Evolutionary conservation across 495 filamentous ascomycete genomes (phyloP).

Genomic region (Baudoinia panamericana): DNA sequence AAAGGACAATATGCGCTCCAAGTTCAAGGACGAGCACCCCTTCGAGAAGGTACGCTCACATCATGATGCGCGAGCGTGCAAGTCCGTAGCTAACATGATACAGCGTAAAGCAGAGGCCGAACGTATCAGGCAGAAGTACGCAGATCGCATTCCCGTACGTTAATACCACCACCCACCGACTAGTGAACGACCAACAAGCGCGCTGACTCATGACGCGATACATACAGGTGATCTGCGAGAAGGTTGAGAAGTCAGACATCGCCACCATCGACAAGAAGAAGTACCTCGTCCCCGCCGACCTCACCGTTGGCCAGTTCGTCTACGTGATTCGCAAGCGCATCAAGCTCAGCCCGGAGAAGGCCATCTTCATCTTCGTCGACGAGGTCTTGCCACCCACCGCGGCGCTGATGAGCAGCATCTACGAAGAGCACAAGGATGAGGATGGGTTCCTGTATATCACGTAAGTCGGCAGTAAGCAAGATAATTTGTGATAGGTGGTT

Average conservation of each 20-base stretch:
- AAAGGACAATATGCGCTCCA: constrained; percentile 66
- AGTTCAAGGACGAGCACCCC: constrained; percentile 97
- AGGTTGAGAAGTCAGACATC: constrained; percentile 98
- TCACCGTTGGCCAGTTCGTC: constrained; percentile 99
- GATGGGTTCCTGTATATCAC: constrained; percentile 54
- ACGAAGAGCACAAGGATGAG: constrained; percentile 88
- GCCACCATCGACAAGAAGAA: constrained; percentile 99
- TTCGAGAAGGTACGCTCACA: background rate
- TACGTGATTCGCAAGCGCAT: constrained; percentile 99
- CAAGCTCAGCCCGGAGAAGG: constrained; percentile 98
- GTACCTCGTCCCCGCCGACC: constrained; percentile 93
- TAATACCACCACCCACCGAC: constrained; percentile 21
- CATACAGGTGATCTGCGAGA: constrained; percentile 96
- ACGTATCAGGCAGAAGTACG: constrained; percentile 97
- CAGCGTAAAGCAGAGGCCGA: constrained; percentile 99
- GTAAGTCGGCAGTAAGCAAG: constrained; percentile 33
- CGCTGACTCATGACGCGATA: background rate
- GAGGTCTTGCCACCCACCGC: constrained; percentile 95
- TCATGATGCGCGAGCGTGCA: constrained; percentile 48
- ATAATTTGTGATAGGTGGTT: background rate
- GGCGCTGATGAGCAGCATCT: constrained; percentile 97
- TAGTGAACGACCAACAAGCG: too few species aligned
- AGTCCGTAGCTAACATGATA: too few species aligned
- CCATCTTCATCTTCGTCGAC: constrained; percentile 99
- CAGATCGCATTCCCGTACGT: constrained; percentile 92